These are phyloP conservation scores for Pholiota molesta DNA, from an alignment of 768 basidiomycete species.

Conservation along the genomic window DNA sequence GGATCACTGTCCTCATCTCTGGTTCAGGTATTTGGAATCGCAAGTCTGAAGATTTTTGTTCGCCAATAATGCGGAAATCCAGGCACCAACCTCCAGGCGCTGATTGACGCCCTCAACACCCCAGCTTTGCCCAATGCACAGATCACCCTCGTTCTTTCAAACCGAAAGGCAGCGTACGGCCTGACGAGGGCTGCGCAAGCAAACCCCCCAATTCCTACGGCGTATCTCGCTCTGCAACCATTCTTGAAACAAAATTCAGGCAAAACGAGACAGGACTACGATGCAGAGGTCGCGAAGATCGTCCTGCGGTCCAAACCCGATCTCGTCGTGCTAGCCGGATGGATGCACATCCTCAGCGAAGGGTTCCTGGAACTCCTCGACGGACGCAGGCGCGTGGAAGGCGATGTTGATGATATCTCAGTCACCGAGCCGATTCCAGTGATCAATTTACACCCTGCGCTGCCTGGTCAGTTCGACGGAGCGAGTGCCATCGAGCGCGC, in stretches of 20 bases:
- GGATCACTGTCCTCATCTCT: constrained; percentile 52
- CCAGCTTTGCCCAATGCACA: constrained; percentile 68
- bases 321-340: constrained; percentile 93
- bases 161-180: constrained; percentile 90
- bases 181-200: constrained; percentile 77
- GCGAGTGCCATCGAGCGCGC: constrained; percentile 90
- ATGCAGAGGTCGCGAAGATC: constrained; percentile 73
- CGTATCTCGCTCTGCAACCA: constrained; percentile 82
- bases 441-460: constrained; percentile 95
- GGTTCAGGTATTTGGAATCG: constrained; percentile 48
- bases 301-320: constrained; percentile 72
- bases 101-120: constrained; percentile 86
- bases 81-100: constrained; percentile 97
- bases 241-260: constrained; percentile 76
- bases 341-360: constrained; percentile 96
- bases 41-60: background rate
- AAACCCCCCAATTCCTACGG: constrained; percentile 78
- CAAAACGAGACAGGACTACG: constrained; percentile 83
- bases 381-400: constrained; percentile 38
- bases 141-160: constrained; percentile 87
- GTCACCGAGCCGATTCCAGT: constrained; percentile 59
- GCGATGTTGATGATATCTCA: constrained; percentile 36
- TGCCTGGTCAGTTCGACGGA: constrained; percentile 96
- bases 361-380: constrained; percentile 73
- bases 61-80: constrained; percentile 16